Evolutionary conservation across 2,329 filamentous ascomycete genomes (phyloP), one percentile per base, ranked within the genome.

Genomic region (Penicillium corylophilum): DNA sequence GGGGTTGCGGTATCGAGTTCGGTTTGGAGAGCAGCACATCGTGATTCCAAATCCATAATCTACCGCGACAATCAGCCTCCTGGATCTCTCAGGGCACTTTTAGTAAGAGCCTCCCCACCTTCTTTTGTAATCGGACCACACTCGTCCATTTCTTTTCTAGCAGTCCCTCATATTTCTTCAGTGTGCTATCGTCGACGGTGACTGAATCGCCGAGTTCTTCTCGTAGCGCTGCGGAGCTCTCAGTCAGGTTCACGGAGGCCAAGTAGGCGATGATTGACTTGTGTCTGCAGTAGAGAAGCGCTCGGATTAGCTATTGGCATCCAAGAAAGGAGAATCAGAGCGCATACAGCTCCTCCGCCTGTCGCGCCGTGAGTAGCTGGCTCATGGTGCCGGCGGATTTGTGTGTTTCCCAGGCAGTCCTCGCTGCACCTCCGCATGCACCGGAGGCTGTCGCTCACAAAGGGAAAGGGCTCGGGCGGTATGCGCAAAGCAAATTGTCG

Each of bases 141-240:
- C 90, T 94, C 18, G 93, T 97, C 93, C 93, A 97, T 79, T 97
- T 97, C 82, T 96, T 96, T 80, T 97, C 93, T 61, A 97, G 75
- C 24, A 97, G 75, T 1, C 89, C 89, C 74, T 96, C 91, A 76
- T 96, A 97, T 75, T 95, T 96, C 78, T 96, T 96, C 46, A 87
- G 82, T 18, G 90, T 96, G 16, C 83, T 82, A 56, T 88, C 80
- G 69, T 96, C 90, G 64, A 95, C 93, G 39, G 77, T 75, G 51
- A 83, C 74, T 24, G 77, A 79, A 59, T 88, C 83, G 46, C 85
- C 82, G 4, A 96, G 81, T 72, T 96, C 92, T 65, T 88, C 81
- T 56, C 90, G 84, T 53, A 96, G 77, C 22, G 87, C 83, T 40
- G 84, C 77, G 38, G 89, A 88, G 56, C 83, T 86, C 50, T 84